phyloP scores from a whole-genome alignment of 2,329 filamentous ascomycete species.

The Madurella fahalii region DNA sequence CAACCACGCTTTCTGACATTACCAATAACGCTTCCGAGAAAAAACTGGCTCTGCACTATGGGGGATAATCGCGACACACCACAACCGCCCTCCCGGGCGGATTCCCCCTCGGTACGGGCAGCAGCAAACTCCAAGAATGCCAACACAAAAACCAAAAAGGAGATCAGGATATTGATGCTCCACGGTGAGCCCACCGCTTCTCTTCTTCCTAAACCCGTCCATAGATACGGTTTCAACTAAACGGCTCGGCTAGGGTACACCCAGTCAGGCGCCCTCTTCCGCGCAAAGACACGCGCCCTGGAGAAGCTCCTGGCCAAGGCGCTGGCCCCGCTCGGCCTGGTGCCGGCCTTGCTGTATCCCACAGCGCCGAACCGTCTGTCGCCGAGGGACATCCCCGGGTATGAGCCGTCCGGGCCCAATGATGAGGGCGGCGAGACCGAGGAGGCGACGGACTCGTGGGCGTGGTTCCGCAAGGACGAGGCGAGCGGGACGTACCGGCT shows the following conservation, averaged over 20 bases:
- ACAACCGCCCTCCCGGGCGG: slow-evolving; percentile 5
- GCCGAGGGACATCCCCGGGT: slow-evolving; percentile 67
- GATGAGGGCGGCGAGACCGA: slow-evolving; percentile 35
- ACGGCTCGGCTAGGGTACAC: slow-evolving; percentile 63
- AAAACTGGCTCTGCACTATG: slow-evolving; percentile 8
- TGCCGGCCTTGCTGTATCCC: slow-evolving; percentile 60
- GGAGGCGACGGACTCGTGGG: slow-evolving; percentile 63
- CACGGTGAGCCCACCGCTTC: slow-evolving; percentile 51
- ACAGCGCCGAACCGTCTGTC: slow-evolving; percentile 63
- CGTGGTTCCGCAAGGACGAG: slow-evolving; percentile 75
- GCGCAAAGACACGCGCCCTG: slow-evolving; percentile 80
- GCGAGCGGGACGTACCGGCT: slow-evolving; percentile 61
- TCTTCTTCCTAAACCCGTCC: neutral
- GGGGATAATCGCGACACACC: slow-evolving; percentile 18
- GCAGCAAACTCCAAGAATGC: slow-evolving; percentile 2
- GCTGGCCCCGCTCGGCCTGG: slow-evolving; percentile 57
- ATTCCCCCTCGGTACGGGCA: neutral
- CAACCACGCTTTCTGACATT: neutral
- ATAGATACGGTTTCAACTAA: neutral
- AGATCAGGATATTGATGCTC: slow-evolving; percentile 70
- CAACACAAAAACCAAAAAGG: slow-evolving; percentile 32
- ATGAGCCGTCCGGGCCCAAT: slow-evolving; percentile 43
- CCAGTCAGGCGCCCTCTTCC: slow-evolving; percentile 82
- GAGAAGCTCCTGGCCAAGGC: slow-evolving; percentile 75
- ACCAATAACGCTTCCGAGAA: neutral